Evolutionary conservation across 345 rosid genomes (phyloP).

Genomic region (Cardamine resedifolia): DNA sequence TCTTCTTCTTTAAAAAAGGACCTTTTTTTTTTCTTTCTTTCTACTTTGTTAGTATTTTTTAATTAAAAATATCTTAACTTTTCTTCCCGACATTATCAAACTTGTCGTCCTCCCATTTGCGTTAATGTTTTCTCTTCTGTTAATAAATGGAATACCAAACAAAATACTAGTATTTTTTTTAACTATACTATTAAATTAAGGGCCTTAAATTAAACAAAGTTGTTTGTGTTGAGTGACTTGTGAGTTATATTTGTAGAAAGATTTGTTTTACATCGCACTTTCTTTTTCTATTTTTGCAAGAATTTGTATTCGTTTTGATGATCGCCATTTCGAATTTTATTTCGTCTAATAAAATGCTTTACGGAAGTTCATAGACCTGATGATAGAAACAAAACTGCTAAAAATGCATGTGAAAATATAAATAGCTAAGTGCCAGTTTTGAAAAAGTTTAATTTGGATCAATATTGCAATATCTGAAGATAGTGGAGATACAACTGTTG

Average conservation of each 20-base stretch:
- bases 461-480: background rate
- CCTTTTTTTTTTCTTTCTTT: background rate
- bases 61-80: background rate
- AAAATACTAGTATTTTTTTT: too few species aligned
- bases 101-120: constrained; percentile 41
- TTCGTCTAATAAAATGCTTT: background rate
- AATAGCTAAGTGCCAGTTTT: background rate
- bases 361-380: background rate
- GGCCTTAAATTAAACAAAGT: too few species aligned
- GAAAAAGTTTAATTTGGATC: background rate
- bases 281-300: background rate
- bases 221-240: constrained; percentile 8
- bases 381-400: background rate
- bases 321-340: background rate
- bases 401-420: background rate
- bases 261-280: constrained; percentile 22
- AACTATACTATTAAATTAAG: background rate
- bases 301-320: constrained; percentile 21
- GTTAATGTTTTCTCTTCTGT: constrained; percentile 15
- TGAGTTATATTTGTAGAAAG: constrained; percentile 25
- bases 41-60: too few species aligned
- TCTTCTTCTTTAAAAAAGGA: background rate
- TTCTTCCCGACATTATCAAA: constrained; percentile 39
- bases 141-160: background rate
- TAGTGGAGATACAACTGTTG: constrained; percentile 16